These are phyloP conservation scores for Fraxinus dipetala DNA, from an alignment of 305 asterid species.

Conservation along the genomic window DNA sequence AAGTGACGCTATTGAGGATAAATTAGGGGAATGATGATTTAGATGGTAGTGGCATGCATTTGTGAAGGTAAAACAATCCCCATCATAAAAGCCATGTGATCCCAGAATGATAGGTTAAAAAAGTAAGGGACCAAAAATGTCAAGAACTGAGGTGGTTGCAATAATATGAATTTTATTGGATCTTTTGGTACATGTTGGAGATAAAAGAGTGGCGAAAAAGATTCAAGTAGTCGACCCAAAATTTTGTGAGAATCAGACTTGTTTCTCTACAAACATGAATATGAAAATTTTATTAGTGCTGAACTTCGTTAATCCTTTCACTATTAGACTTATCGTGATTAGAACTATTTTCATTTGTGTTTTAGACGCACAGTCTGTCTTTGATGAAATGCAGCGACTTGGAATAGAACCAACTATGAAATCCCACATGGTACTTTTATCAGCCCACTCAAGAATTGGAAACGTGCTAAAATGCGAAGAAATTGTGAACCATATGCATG, in stretches of 20 bases:
- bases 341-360: background rate
- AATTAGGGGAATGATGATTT: background rate
- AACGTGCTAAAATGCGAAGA: constrained; percentile 65
- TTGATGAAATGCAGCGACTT: constrained; percentile 69
- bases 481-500: constrained; percentile 54
- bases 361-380: constrained; percentile 72
- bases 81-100: background rate
- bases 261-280: background rate
- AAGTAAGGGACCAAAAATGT: background rate
- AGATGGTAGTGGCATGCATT: background rate
- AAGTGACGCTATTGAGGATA: background rate
- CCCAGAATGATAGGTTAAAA: background rate
- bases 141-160: background rate
- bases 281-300: background rate
- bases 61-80: background rate
- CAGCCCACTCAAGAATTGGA: constrained; percentile 67
- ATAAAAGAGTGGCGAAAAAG: background rate
- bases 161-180: background rate
- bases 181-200: background rate
- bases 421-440: constrained; percentile 72
- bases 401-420: constrained; percentile 75
- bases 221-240: background rate
- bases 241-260: background rate
- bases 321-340: background rate
- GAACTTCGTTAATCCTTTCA: background rate